Evolutionary conservation across 805 yeast species (phyloP).

Genomic region (Hyphopichia homilentoma): DNA sequence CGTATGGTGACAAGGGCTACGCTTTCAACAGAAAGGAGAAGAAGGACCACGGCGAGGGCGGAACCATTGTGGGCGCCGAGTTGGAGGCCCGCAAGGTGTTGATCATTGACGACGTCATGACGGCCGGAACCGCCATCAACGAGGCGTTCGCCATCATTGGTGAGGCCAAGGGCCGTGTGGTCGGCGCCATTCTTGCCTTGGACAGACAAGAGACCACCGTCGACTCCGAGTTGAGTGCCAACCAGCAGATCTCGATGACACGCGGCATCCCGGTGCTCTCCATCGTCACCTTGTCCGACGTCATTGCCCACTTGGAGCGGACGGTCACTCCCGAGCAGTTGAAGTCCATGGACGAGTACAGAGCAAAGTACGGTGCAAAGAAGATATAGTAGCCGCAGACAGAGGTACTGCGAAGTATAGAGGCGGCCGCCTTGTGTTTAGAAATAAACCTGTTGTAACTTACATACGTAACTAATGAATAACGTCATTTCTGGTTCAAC

Average conservation of each 20-base stretch:
- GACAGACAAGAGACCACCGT: slow-evolving; percentile 92
- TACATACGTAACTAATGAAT: too few species aligned
- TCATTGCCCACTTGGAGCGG: slow-evolving; percentile 57
- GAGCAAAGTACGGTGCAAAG: slow-evolving; percentile 46
- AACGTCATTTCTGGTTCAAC: slow-evolving; percentile 12
- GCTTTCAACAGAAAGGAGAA: slow-evolving; percentile 96
- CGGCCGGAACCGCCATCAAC: slow-evolving; percentile 97
- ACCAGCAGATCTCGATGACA: slow-evolving; percentile 69
- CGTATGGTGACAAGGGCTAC: slow-evolving; percentile 70
- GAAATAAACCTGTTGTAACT: too few species aligned
- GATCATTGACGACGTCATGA: slow-evolving; percentile 95
- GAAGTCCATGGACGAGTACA: slow-evolving; percentile 55
- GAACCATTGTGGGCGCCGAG: slow-evolving; percentile 82
- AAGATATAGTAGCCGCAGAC: neutral
- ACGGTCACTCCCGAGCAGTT: slow-evolving; percentile 58
- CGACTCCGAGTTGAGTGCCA: slow-evolving; percentile 68
- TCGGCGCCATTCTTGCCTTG: slow-evolving; percentile 84
- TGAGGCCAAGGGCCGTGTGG: slow-evolving; percentile 65
- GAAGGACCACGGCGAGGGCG: slow-evolving; percentile 99
- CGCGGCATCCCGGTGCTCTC: slow-evolving; percentile 80
- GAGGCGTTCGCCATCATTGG: slow-evolving; percentile 85
- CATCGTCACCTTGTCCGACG: slow-evolving; percentile 74
- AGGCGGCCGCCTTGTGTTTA: too few species aligned
- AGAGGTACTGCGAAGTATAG: too few species aligned
- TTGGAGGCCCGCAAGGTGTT: slow-evolving; percentile 69